Evolutionary conservation across 495 filamentous ascomycete genomes (phyloP), one percentile per base, ranked within the genome.

Genomic region (Cercophora sp.): DNA sequence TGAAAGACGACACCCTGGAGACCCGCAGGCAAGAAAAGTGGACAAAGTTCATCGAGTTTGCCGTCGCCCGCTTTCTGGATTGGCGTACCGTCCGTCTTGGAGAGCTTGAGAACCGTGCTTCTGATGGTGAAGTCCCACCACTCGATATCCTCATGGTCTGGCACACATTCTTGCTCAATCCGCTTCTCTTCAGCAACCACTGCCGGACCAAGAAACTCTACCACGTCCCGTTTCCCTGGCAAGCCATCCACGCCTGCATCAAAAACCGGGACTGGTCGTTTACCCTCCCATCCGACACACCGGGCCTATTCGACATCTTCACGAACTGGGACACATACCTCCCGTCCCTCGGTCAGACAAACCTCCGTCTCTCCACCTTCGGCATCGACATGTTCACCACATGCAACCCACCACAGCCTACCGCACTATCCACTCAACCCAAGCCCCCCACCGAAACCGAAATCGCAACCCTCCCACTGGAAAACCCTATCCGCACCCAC

Each of bases 21-120:
- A 8, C 9, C 1, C 48, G 48, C 19, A 32, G 48, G 15, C 24
- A 29, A 19, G 25, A 42, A 10, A 51, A 51, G 23, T 51, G 48
- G 48, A 25, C 48, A 8, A 51, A 41, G 15, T 51, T 41, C 6
- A 25, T 51, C 25, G 37, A 51, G 26, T 51, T 51, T 15, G 48
- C 48, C 35, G 48, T 51, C 16, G 48, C 26, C 1, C 27, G 48
- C 1, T 51, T 51, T 18, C 48, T 51, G 16, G 15, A 25, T 13
- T 51, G 48, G 48, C 48, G 36, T 3, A 20, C 24, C n/a, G n/a
- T n/a, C n/a, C n/a, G n/a, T n/a, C n/a, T n/a, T n/a, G n/a, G n/a
- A n/a, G n/a, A n/a, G n/a, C n/a, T n/a, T n/a, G n/a, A n/a, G n/a
- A n/a, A n/a, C n/a, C n/a, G n/a, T n/a, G n/a, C n/a, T n/a, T n/a